Conservation (phyloP, 2,329 filamentous ascomycete genomes). For the Fusarium sp. region DNA sequence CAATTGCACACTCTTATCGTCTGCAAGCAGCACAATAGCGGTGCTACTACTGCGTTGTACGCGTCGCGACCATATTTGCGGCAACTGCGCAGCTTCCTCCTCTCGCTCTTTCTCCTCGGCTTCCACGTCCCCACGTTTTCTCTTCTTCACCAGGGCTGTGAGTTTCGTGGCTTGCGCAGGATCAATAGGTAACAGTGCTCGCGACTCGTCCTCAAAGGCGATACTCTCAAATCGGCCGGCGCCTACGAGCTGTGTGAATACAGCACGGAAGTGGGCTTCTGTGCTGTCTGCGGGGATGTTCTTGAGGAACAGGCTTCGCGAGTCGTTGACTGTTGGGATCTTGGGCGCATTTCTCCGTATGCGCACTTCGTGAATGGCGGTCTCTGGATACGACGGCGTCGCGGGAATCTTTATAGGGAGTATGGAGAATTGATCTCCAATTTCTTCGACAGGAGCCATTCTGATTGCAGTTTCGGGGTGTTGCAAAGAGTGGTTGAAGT, state of each 20-base stretch:
- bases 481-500: background rate
- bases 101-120: constrained; percentile 66
- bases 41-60: constrained; percentile 81
- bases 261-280: constrained; percentile 77
- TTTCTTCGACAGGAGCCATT: constrained; percentile 49
- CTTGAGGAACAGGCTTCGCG: constrained; percentile 87
- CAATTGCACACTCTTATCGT: constrained; percentile 80
- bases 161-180: constrained; percentile 62
- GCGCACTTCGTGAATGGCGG: constrained; percentile 85
- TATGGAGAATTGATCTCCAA: constrained; percentile 71
- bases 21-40: constrained; percentile 86
- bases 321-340: constrained; percentile 77
- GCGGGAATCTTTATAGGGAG: constrained; percentile 76
- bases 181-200: constrained; percentile 56
- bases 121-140: constrained; percentile 63
- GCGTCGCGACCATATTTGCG: constrained; percentile 78
- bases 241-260: constrained; percentile 81
- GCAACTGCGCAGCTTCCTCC: constrained; percentile 72
- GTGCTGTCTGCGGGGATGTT: constrained; percentile 90
- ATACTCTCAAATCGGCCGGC: constrained; percentile 83
- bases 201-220: constrained; percentile 75
- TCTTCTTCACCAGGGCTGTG: constrained; percentile 57
- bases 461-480: background rate
- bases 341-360: constrained; percentile 86
- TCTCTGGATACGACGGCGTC: constrained; percentile 70